Percentiles rank a stretch among this genome's conserved stretches.
These are phyloP conservation scores for Pleurotus sapidus DNA, from an alignment of 768 basidiomycete genomes.

Conservation along the genomic window DNA sequence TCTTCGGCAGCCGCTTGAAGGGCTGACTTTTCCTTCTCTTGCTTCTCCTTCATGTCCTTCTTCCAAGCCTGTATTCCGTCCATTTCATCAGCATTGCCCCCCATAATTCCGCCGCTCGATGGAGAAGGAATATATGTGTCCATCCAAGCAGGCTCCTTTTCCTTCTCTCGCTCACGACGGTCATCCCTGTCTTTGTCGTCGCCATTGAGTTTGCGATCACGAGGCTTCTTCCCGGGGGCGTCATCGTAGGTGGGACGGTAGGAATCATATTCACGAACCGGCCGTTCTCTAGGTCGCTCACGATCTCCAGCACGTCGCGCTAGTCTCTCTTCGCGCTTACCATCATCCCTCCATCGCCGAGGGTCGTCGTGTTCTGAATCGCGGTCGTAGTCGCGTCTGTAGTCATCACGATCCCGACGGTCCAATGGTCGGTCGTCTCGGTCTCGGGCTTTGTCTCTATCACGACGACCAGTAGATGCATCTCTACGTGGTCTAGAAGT, in stretches of 20 bases:
- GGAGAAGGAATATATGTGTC: slow-evolving; percentile 75
- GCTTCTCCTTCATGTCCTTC: slow-evolving; percentile 61
- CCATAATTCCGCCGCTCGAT: slow-evolving; percentile 57
- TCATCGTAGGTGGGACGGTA: slow-evolving; percentile 1
- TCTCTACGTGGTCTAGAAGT: slow-evolving; percentile 62
- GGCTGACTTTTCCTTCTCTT: slow-evolving; percentile 10
- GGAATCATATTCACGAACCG: slow-evolving; percentile 27
- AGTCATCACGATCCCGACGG: slow-evolving; percentile 2
- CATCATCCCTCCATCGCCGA: slow-evolving; percentile 80
- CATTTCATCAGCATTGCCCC: slow-evolving; percentile 66
- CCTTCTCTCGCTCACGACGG: slow-evolving; percentile 58
- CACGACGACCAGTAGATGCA: slow-evolving; percentile 39
- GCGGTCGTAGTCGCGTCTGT: slow-evolving; percentile 32
- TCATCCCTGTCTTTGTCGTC: slow-evolving; percentile 43
- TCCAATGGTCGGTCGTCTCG: slow-evolving; percentile 11
- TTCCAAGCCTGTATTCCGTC: slow-evolving; percentile 89
- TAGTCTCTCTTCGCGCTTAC: slow-evolving; percentile 74
- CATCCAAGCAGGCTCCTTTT: slow-evolving; percentile 94
- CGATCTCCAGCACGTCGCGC: slow-evolving; percentile 51
- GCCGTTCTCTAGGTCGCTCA: slow-evolving; percentile 39
- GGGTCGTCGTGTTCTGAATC: slow-evolving; percentile 63
- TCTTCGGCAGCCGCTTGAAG: slow-evolving; percentile 4
- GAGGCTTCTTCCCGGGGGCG: slow-evolving; percentile 10
- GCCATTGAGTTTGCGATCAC: slow-evolving; percentile 46
- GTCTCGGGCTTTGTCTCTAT: slow-evolving; percentile 30